These are phyloP conservation scores for Coccomyxa sp. DNA, from an alignment of 139 green algal species.

Conservation along the genomic window DNA sequence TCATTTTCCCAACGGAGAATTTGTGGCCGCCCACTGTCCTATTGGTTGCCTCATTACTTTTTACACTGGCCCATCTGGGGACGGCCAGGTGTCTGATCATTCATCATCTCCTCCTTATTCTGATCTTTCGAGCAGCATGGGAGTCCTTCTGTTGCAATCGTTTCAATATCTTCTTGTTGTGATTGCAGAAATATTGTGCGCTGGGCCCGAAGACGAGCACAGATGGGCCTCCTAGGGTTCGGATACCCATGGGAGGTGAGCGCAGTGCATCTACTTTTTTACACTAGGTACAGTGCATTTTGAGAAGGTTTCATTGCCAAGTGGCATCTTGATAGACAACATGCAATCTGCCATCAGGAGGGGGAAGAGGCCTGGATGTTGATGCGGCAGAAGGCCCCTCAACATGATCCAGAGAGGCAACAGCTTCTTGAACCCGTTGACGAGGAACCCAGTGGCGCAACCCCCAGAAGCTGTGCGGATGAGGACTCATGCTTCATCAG, in stretches of 20 bases:
- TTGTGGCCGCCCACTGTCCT: conserved; percentile 22
- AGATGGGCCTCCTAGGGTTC: conserved; percentile 57
- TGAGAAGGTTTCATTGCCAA: background rate
- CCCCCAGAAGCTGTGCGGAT: too few relatives aligned
- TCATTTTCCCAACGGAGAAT: conserved; percentile 25
- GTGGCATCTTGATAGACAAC: background rate
- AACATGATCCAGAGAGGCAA: background rate
- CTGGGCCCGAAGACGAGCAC: conserved; percentile 48
- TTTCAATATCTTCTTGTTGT: too few relatives aligned
- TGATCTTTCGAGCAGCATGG: too few relatives aligned
- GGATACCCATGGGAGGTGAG: conserved; percentile 55
- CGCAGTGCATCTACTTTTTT: background rate
- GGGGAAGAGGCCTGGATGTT: too few relatives aligned
- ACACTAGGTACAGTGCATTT: background rate
- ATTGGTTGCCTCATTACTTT: conserved; percentile 35
- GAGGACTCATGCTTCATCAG: too few relatives aligned
- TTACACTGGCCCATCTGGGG: conserved; percentile 34
- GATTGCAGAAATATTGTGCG: conserved; percentile 22
- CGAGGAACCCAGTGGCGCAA: too few relatives aligned
- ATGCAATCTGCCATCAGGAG: background rate
- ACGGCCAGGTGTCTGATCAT: conserved; percentile 6
- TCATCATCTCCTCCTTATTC: too few relatives aligned
- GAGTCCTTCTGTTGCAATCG: too few relatives aligned
- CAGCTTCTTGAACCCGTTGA: background rate
- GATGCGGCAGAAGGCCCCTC: background rate